phyloP scores from a whole-genome alignment of 2,329 filamentous ascomycete species.

The Dissoconium aciculare region DNA sequence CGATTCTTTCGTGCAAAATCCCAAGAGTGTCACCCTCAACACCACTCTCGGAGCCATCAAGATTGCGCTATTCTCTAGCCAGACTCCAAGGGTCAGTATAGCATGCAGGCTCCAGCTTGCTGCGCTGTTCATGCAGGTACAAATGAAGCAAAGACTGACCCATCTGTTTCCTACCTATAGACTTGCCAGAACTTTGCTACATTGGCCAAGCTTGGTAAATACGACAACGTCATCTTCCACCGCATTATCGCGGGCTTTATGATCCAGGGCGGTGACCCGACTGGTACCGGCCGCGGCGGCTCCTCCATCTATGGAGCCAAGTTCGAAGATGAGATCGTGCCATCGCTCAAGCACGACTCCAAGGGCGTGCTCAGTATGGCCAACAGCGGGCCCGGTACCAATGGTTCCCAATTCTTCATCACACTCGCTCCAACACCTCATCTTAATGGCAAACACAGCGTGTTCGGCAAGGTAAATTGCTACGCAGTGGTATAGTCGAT shows the following conservation, averaged over 20 bases:
- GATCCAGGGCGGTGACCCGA: no score
- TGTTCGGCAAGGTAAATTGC: conserved; percentile 85
- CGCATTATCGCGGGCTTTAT: conserved; percentile 64
- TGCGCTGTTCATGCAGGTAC: neutral
- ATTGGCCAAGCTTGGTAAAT: conserved; percentile 21
- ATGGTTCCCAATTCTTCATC: conserved; percentile 96
- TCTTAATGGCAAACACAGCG: conserved; percentile 82
- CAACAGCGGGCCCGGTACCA: conserved; percentile 80
- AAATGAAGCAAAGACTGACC: neutral
- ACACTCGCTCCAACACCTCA: conserved; percentile 74
- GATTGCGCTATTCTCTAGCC: conserved; percentile 19
- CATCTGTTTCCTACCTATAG: conserved; percentile 7
- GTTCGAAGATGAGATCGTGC: conserved; percentile 87
- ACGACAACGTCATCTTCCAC: conserved; percentile 25
- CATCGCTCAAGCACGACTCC: conserved; percentile 54
- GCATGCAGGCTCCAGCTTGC: neutral
- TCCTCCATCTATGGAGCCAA: conserved; percentile 69
- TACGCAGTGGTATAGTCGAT: no score
- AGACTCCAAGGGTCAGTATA: conserved; percentile 19
- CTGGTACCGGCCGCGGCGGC: conserved; percentile 42
- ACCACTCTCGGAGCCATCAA: conserved; percentile 24
- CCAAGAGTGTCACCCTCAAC: conserved; percentile 19
- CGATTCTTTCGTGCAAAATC: conserved; percentile 9
- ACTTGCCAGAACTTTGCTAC: conserved; percentile 24
- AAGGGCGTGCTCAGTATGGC: conserved; percentile 85